Base-by-base conservation (phyloP, 805 yeast genomes). In the Ogataea thermomethanolica region DNA sequence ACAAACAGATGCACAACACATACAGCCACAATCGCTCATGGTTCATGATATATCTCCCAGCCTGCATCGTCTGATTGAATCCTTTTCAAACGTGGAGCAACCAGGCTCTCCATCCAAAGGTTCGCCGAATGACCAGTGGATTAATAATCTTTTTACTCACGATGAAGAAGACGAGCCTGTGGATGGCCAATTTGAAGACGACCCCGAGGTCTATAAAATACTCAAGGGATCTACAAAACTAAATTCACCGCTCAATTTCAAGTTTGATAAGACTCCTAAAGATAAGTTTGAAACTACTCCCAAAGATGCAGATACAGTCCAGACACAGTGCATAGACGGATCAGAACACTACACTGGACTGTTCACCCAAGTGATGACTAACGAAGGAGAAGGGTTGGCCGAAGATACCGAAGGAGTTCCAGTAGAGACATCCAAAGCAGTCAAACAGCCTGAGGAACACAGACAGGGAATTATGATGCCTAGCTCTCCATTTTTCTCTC, bases 1-100 rank as follows among this genome's bases (percentile, higher is more conserved):
- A 29, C 31, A 29, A 9, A 21, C 21, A 13, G 31, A 27, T 12
- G 20, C 20, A 17, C 20, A 17, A 17, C 20, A 17, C 20, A 17
- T 17, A 4, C 29, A 27, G 24, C 27, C 21, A 53, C 56, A 3
- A 11, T 49, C 57, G 3, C 39, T 59, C 22, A 34, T 53, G 26
- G 58, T 50, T 9, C 53, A 58, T 21, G 62, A 59, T 11, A 56
- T 60, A 17, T 61, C 67, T 3, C 67, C 67, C 8, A 56, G 61
- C 30, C 54, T 60, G 23, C 62, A 58, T 43, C 49, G 59, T 22
- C 50, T 60, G 4, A 55, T 60, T n/a, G 63, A 60, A 25, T 59
- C 65, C n/a, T 57, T 60, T 26, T 45, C 58, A 14, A 46, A 52
- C 29, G 37, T 41, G 13, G 55, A 51, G 32, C 42, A 56, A 28